Base-by-base conservation (phyloP, 768 basidiomycete genomes). In the Amanita jacksonii region DNA sequence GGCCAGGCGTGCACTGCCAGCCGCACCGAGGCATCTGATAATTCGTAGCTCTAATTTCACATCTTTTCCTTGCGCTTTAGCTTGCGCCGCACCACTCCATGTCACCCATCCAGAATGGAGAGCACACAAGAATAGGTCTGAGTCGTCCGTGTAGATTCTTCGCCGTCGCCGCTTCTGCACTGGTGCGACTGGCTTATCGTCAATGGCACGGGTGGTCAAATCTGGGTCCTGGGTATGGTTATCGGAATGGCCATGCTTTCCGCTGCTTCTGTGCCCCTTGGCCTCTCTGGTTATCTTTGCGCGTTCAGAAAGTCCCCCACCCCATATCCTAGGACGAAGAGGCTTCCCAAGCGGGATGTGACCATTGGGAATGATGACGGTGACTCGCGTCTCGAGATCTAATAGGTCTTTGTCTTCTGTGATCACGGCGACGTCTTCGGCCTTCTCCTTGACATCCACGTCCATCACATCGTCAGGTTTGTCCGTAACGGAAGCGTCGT, bases 111-210 rank as follows among this genome's bases (percentile, higher is more conserved):
- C 84, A 0, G 81, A 68, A 51, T 86, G 84, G 36, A 86, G 59
- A 1, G 79, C 81, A 44, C 79, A 81, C 31, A 80, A 54, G 54
- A 83, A 76, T 40, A 85, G 54, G 52, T 85, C 80, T 7, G 81
- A 84, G 59, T 86, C 84, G 59, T 86, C 83, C 0, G 84, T 86
- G 61, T 86, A 86, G 27, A 85, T 69, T n/a, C n/a, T n/a, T 37
- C 76, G 37, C 27, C 45, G 33, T 7, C 45, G 45, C 18, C 43
- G n/a, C 23, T 35, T 37, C 18, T 18, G 32, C 8, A 18, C 31
- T n/a, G 13, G n/a, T 6, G 30, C 41, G 12, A 43, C 33, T 34
- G 18, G 43, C 25, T 45, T 38, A 10, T 34, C 35, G 8, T 45
- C 43, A n/a, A 13, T 9, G n/a, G 32, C 20, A 16, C 34, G 23